These are phyloP conservation scores for Leccinum longicurvipes DNA, from an alignment of 768 basidiomycete species.

Conservation along the genomic window DNA sequence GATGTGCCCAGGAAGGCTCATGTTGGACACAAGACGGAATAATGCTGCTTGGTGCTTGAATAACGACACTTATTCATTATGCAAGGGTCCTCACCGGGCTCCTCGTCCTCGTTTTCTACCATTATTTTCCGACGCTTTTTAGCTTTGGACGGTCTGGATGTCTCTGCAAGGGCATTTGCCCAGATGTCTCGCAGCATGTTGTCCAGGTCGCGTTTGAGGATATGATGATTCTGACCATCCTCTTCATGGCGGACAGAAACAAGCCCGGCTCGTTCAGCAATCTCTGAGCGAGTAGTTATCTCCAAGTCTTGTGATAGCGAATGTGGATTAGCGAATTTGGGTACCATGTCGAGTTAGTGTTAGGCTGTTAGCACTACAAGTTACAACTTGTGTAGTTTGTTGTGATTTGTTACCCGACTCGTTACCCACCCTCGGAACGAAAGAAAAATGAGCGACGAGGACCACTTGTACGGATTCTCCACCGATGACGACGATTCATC, in stretches of 20 bases:
- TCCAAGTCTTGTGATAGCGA: conserved; percentile 32
- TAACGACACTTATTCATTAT: neutral
- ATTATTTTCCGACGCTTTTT: conserved; percentile 10
- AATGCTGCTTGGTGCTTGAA: conserved; percentile 25
- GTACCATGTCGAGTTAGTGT: conserved; percentile 22
- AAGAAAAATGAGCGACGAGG: conserved; percentile 33
- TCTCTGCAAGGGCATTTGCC: conserved; percentile 9
- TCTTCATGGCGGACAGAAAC: conserved; percentile 6
- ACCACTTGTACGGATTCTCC: conserved; percentile 68
- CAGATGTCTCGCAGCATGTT: conserved; percentile 21
- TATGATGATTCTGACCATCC: neutral
- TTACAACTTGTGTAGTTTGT: conserved; percentile 7
- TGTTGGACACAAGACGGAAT: conserved; percentile 48
- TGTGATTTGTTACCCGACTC: conserved; percentile 17
- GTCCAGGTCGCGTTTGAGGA: conserved; percentile 23
- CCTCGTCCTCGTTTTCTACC: neutral
- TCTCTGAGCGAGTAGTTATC: conserved; percentile 36
- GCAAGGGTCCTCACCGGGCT: neutral
- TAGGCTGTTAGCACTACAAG: neutral
- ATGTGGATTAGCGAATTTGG: conserved; percentile 49
- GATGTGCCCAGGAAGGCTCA: too few relatives aligned
- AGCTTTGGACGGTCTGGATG: neutral
- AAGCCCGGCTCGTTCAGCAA: conserved; percentile 9
- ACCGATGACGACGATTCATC: conserved; percentile 75
- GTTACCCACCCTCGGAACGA: neutral